Evolutionary conservation across 352 stramenopile genomes (phyloP).

Genomic region (Phytophthora nicotianae): DNA sequence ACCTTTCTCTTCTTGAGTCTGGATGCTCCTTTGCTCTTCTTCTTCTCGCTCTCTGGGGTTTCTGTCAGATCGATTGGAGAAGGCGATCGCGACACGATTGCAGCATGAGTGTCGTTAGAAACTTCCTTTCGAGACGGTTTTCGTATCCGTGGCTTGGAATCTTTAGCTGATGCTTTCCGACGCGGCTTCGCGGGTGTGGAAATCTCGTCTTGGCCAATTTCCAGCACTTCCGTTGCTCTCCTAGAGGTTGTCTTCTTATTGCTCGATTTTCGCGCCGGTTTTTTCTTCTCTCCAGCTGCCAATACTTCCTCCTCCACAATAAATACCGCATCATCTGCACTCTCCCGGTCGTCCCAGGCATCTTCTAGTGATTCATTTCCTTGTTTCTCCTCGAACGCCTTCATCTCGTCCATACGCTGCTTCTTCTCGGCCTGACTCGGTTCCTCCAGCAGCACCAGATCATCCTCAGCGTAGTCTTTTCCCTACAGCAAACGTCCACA

Average conservation of each 20-base stretch:
- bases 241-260: conserved; percentile 7
- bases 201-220: conserved; percentile 21
- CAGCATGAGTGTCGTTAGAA: conserved; percentile 11
- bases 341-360: conserved; percentile 25
- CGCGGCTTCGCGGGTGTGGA: conserved; percentile 11
- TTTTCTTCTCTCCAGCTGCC: conserved; percentile 25
- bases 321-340: conserved; percentile 6
- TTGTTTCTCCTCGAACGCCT: conserved; percentile 8
- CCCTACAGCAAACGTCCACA: conserved; percentile 25
- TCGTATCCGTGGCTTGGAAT: conserved; percentile 6
- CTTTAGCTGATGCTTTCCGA: conserved; percentile 21
- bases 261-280: conserved; percentile 11
- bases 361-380: conserved; percentile 21
- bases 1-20: conserved; percentile 25
- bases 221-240: conserved; percentile 8
- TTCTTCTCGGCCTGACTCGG: conserved; percentile 40
- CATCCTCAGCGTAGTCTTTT: conserved; percentile 33
- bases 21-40: conserved; percentile 8
- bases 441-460: conserved; percentile 43
- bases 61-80: conserved; percentile 41
- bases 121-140: conserved; percentile 28
- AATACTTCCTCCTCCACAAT: conserved; percentile 10
- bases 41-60: conserved; percentile 29
- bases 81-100: conserved; percentile 27
- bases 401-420: conserved; percentile 31